Evolutionary conservation across 129 eudicot genomes (phyloP), one percentile per base, ranked within the genome.

Genomic region (Saposhnikovia divaricata): DNA sequence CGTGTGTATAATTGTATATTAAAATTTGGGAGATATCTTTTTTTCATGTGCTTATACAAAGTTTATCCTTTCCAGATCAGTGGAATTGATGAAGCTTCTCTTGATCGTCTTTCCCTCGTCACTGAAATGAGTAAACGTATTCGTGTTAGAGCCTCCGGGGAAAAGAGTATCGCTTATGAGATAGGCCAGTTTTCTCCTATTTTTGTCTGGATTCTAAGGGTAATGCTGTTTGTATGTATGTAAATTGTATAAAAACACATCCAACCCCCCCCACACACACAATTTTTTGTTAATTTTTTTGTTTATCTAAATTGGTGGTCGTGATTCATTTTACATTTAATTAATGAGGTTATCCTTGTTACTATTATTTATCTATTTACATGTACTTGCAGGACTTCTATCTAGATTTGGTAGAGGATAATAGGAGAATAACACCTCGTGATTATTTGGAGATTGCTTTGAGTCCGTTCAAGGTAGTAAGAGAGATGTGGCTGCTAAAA

Each of bases 141-240:
- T 72, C 98, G 99, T 69, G 99, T 96, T 23, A 88, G 97, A 80
- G 93, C 99, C 53, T 96, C 98, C 48, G 98, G 96, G 51, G 98
- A 97, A 47, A 92, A 80, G 86, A 88, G 88, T 78, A 79, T 93
- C 39, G 96, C 98, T 85, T 89, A 97, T 43, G 99, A 92, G 83
- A 94, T 96, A 55, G 99, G 97, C 81, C 98, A 96, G 82, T 96
- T 96, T 83, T 89, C 99, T 40, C 99, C 98, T n/a, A 88, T 96
- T n/a, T 96, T 96, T 87, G 99, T 96, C 43, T 96, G 98, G 99
- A 97, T 96, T 78, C 76, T 96, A 59, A 89, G 99, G 98, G 99
- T 91, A 96, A 85, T 68, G 69, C n/a, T 79, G 37, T 50, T 48
- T 66, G 28, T 34, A 28, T 50, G 31, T 68, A 73, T 37, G 80